phyloP scores from a whole-genome alignment of 2,329 filamentous ascomycete genomes.

The Trichoderma atrobrunneum region DNA sequence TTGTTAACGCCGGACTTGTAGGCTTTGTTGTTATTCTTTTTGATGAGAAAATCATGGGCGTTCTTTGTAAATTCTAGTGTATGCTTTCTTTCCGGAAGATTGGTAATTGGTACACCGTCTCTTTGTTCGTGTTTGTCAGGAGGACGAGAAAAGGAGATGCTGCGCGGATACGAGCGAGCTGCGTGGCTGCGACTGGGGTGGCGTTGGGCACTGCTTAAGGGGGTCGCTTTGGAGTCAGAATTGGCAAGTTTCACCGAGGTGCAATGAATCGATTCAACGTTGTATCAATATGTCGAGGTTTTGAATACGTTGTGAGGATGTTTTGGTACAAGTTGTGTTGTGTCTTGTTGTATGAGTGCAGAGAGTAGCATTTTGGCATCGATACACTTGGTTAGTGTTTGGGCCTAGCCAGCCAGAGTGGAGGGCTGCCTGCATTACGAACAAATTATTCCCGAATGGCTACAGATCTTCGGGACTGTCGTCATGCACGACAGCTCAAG shows the following conservation, averaged over 20 bases:
- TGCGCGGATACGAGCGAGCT: not conserved
- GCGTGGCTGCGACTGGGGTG: not conserved
- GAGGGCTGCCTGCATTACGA: constrained; percentile 1
- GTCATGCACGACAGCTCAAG: not conserved
- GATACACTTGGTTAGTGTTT: not conserved
- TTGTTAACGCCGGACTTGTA: not conserved
- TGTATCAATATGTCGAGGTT: not conserved
- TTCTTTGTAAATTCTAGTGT: not conserved
- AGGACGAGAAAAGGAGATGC: not conserved
- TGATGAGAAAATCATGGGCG: not conserved
- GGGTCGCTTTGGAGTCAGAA: not conserved
- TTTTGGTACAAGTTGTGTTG: not conserved
- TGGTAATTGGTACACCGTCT: not conserved
- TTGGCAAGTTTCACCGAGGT: not conserved
- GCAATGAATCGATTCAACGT: not conserved
- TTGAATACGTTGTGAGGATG: not conserved
- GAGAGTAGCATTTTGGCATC: not conserved
- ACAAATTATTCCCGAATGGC: constrained; percentile 5
- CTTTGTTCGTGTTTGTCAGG: not conserved
- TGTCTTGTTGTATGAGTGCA: not conserved
- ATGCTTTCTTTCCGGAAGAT: not conserved
- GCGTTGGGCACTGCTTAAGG: not conserved
- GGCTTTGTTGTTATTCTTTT: not conserved
- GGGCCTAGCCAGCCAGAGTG: not conserved
- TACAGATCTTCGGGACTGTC: constrained; percentile 1